Conservation (phyloP, 768 basidiomycete genomes). For the Tricholoma terreum region DNA sequence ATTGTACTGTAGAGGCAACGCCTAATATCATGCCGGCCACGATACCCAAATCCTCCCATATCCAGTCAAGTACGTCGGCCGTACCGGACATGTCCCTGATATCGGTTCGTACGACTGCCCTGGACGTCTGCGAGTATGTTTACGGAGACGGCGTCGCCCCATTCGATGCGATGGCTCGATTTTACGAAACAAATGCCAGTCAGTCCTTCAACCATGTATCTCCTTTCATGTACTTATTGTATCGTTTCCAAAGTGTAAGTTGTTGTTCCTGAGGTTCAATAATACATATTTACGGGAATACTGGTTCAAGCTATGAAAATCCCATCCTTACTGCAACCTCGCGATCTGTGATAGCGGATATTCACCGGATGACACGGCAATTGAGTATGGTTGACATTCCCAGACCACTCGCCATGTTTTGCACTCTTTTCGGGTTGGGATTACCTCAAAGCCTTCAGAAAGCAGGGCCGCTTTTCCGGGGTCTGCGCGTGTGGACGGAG, state of each 20-base stretch:
- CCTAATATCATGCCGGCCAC: neutral
- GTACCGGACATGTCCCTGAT: constrained; percentile 33
- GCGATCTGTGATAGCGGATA: constrained; percentile 67
- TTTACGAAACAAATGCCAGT: constrained; percentile 74
- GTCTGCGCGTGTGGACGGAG: constrained; percentile 70
- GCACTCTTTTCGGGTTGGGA: constrained; percentile 48
- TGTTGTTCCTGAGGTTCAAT: neutral
- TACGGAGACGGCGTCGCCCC: constrained; percentile 57
- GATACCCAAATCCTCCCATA: constrained; percentile 3
- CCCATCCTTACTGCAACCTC: constrained; percentile 75
- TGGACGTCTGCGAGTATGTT: constrained; percentile 69
- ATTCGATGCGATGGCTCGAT: constrained; percentile 51
- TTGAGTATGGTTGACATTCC: constrained; percentile 64
- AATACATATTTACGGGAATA: constrained; percentile 1
- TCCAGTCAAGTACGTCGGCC: constrained; percentile 4
- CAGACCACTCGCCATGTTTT: constrained; percentile 59
- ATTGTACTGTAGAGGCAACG: neutral
- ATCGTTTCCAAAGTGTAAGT: constrained; percentile 38
- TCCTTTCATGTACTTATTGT: constrained; percentile 5
- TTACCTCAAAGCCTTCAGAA: constrained; percentile 21
- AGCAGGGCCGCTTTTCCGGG: constrained; percentile 53
- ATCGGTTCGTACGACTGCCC: constrained; percentile 52
- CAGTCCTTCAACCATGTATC: constrained; percentile 25
- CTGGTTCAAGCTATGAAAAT: constrained; percentile 64
- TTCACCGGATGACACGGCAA: constrained; percentile 59